Conservation (phyloP, 2,329 filamentous ascomycete species). For the Whalleya microplaca region DNA sequence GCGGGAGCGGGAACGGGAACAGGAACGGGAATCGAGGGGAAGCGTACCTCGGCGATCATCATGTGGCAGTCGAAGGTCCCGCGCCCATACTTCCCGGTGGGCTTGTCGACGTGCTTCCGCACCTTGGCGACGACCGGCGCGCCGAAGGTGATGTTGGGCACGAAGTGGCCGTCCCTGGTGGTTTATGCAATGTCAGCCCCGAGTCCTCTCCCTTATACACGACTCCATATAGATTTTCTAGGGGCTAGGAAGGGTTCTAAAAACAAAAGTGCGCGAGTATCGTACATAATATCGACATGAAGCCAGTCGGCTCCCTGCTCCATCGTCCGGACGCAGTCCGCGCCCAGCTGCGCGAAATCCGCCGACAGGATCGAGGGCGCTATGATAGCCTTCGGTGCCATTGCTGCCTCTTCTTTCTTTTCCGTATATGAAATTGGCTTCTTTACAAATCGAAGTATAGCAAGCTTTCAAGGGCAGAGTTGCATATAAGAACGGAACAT, state of each 20-base stretch:
- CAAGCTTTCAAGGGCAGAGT: neutral
- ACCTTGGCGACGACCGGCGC: conserved; percentile 95
- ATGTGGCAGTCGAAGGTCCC: conserved; percentile 99
- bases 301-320: conserved; percentile 87
- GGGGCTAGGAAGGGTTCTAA: too few species aligned
- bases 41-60: conserved; percentile 93
- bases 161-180: conserved; percentile 98
- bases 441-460: neutral
- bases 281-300: conserved; percentile 86
- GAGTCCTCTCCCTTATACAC: too few species aligned
- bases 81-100: conserved; percentile 69
- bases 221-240: neutral
- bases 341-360: conserved; percentile 88
- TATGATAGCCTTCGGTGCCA: conserved; percentile 92
- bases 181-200: conserved; percentile 2
- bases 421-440: neutral
- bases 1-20: neutral
- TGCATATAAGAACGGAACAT: conserved; percentile 6
- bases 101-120: conserved; percentile 79
- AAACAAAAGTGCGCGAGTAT: neutral
- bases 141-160: conserved; percentile 97
- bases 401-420: conserved; percentile 43
- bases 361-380: conserved; percentile 97
- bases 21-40: neutral
- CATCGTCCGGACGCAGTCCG: conserved; percentile 86